phyloP scores from a whole-genome alignment of 2,329 filamentous ascomycete genomes.

The Aspergillus neotritici region DNA sequence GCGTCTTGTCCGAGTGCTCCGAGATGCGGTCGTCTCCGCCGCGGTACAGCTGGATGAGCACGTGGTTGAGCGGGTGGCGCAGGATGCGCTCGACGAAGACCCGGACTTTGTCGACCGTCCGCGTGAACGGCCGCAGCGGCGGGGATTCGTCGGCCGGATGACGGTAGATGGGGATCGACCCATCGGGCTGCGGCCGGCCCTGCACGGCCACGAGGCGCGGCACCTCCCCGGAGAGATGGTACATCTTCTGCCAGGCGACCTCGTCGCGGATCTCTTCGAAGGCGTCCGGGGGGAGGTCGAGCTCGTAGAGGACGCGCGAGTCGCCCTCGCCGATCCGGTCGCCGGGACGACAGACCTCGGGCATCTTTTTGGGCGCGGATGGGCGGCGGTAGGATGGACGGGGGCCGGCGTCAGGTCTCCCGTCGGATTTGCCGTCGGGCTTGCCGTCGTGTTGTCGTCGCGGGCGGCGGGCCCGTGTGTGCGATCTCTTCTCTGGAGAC shows the following conservation, averaged over 20 bases:
- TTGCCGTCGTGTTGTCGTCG: slow-evolving; percentile 13
- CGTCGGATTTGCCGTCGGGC: slow-evolving; percentile 8
- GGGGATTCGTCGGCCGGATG: slow-evolving; percentile 88
- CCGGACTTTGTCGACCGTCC: slow-evolving; percentile 64
- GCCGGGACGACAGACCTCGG: slow-evolving; percentile 39
- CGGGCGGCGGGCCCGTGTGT: slow-evolving; percentile 22
- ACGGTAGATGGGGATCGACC: slow-evolving; percentile 78
- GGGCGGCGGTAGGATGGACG: no score
- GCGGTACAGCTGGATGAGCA: slow-evolving; percentile 89
- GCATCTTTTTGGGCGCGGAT: slow-evolving; percentile 9
- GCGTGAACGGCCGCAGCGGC: slow-evolving; percentile 68
- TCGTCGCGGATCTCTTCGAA: slow-evolving; percentile 69
- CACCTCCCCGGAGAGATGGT: slow-evolving; percentile 83
- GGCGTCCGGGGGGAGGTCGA: slow-evolving; percentile 56
- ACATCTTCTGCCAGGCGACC: slow-evolving; percentile 86
- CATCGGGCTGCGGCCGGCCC: slow-evolving; percentile 62
- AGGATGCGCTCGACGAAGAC: slow-evolving; percentile 63
- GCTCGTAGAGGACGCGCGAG: slow-evolving; percentile 64
- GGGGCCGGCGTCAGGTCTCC: slow-evolving; percentile 6
- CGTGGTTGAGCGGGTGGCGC: slow-evolving; percentile 82
- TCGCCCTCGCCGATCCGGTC: slow-evolving; percentile 72
- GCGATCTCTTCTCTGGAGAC: slow-evolving; percentile 16
- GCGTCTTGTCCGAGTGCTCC: slow-evolving; percentile 93
- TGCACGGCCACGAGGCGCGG: slow-evolving; percentile 88
- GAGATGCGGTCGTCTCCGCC: slow-evolving; percentile 84